phyloP scores from a whole-genome alignment of 2,329 filamentous ascomycete species.

The Colletotrichum noveboracense region DNA sequence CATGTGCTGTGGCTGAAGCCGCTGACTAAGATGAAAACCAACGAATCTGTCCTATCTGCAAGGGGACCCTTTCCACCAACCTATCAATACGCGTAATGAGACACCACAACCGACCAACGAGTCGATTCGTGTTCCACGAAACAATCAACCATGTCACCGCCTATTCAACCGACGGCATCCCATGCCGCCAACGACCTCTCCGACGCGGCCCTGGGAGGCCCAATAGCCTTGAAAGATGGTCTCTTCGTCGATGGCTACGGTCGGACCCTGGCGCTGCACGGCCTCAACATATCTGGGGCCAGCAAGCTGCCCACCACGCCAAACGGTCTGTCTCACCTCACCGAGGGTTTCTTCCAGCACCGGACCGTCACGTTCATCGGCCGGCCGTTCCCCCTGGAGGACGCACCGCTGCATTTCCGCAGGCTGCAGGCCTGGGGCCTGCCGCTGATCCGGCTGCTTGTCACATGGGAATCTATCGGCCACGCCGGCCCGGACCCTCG shows the following conservation, averaged over 20 bases:
- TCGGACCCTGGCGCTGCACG: slow-evolving; percentile 44
- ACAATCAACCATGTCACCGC: background rate
- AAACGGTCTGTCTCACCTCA: slow-evolving; percentile 42
- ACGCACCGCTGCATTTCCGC: slow-evolving; percentile 43
- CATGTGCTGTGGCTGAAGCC: background rate
- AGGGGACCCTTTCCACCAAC: background rate
- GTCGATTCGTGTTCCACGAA: background rate
- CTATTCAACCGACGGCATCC: background rate
- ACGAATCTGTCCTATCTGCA: background rate
- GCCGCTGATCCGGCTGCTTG: slow-evolving; percentile 42
- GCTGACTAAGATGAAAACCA: background rate
- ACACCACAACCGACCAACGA: background rate
- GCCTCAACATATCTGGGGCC: slow-evolving; percentile 45
- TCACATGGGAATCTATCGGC: slow-evolving; percentile 47
- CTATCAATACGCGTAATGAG: background rate
- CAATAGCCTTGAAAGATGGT: slow-evolving; percentile 31
- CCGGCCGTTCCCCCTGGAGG: slow-evolving; percentile 40
- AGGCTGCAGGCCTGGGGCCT: slow-evolving; percentile 43
- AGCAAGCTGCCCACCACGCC: slow-evolving; percentile 44
- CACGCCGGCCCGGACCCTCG: slow-evolving; percentile 35
- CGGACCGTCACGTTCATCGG: slow-evolving; percentile 43
- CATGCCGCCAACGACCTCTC: slow-evolving; percentile 38
- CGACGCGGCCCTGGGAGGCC: slow-evolving; percentile 36
- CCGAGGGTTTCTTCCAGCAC: slow-evolving; percentile 44
- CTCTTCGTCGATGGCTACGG: slow-evolving; percentile 39